Conservation (phyloP, 140 eudicot genomes). For the Bidens hawaiensis region DNA sequence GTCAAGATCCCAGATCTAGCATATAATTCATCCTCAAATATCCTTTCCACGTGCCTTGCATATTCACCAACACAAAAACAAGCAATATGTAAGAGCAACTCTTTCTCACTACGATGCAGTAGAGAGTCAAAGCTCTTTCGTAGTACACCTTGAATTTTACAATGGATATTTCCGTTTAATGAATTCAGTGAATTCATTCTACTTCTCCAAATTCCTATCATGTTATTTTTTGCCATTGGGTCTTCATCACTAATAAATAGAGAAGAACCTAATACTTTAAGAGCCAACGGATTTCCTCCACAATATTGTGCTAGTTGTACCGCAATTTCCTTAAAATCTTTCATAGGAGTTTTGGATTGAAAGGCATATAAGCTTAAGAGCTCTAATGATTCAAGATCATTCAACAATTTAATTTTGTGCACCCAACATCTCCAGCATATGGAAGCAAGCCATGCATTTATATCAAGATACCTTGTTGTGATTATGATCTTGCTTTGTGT, state of each 20-base stretch:
- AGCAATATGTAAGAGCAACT: slow-evolving; percentile 16
- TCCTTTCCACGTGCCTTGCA: neutral
- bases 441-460: neutral
- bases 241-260: neutral
- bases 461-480: neutral
- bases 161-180: neutral
- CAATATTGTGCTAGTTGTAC: neutral
- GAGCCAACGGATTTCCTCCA: neutral
- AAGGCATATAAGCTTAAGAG: neutral
- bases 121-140: slow-evolving; percentile 2
- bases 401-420: neutral
- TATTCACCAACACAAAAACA: slow-evolving; percentile 13
- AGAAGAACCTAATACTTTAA: neutral
- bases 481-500: neutral
- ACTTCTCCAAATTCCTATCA: neutral
- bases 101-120: neutral
- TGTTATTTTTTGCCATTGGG: neutral
- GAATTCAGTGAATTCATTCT: neutral
- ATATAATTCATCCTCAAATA: neutral
- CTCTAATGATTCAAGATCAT: neutral
- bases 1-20: neutral
- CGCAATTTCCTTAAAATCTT: neutral
- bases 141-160: neutral
- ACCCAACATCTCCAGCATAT: neutral
- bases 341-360: neutral